These are phyloP conservation scores for Phytomonas serpens DNA, from an alignment of 208 protist species.

Conservation along the genomic window DNA sequence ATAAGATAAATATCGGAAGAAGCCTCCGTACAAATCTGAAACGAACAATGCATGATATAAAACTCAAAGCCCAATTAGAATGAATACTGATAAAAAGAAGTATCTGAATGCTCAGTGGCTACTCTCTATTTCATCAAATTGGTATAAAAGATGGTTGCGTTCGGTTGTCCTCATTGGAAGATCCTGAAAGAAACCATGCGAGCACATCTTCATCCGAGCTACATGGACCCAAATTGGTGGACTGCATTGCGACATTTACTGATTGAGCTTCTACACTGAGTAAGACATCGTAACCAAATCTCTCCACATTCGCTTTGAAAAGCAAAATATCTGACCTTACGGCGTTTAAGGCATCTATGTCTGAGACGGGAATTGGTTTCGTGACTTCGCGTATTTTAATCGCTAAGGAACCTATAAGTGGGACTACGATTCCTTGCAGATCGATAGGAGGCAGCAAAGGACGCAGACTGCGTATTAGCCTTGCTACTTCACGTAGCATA, in stretches of 20 bases:
- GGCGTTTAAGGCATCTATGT: conserved; percentile 19
- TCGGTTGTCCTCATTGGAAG: not conserved
- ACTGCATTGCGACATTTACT: conserved; percentile 25
- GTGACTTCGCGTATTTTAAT: conserved; percentile 57
- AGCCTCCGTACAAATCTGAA: not conserved
- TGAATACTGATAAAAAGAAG: not conserved
- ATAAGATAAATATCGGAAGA: conserved; percentile 4
- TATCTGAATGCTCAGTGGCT: not conserved
- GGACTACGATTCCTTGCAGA: conserved; percentile 57
- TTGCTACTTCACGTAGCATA: conserved; percentile 78
- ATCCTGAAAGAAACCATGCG: conserved; percentile 53
- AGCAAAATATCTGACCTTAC: conserved; percentile 67
- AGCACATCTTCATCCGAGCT: conserved; percentile 53
- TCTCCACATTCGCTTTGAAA: conserved; percentile 87
- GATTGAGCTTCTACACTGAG: conserved; percentile 41
- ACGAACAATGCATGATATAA: not conserved
- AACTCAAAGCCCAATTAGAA: not conserved
- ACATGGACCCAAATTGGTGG: conserved; percentile 23
- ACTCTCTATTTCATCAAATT: conserved; percentile 3
- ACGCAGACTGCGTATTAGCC: conserved; percentile 51
- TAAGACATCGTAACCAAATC: conserved; percentile 86
- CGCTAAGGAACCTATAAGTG: conserved; percentile 59
- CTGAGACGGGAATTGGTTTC: conserved; percentile 20
- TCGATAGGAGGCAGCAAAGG: conserved; percentile 57
- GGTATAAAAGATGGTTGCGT: conserved; percentile 2